Conservation (phyloP, 805 yeast genomes). For the Wickerhamiella bombiphila region DNA sequence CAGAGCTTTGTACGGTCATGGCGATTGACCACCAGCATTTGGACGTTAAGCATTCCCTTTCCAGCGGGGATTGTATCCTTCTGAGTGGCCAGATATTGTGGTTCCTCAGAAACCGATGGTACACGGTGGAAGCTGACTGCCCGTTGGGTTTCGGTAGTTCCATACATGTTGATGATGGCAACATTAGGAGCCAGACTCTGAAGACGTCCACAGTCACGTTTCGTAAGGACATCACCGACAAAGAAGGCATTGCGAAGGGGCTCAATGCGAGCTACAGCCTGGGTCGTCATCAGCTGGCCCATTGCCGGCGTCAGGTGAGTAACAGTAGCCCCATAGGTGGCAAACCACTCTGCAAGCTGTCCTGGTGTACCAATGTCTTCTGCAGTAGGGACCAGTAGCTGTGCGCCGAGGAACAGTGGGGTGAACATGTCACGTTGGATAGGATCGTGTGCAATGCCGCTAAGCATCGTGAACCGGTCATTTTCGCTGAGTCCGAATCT, state of each 20-base stretch:
- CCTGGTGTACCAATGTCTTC: slow-evolving; percentile 99
- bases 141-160: slow-evolving; percentile 98
- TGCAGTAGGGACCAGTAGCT: slow-evolving; percentile 79
- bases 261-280: slow-evolving; percentile 79
- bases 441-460: slow-evolving; percentile 99
- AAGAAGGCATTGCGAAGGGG: slow-evolving; percentile 88
- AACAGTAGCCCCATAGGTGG: slow-evolving; percentile 75
- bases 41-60: slow-evolving; percentile 92
- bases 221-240: slow-evolving; percentile 94
- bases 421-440: slow-evolving; percentile 99
- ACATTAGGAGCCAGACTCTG: slow-evolving; percentile 88
- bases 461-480: slow-evolving; percentile 91
- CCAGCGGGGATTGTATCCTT: slow-evolving; percentile 99
- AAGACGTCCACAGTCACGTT: slow-evolving; percentile 87
- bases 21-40: slow-evolving; percentile 83
- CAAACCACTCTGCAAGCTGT: slow-evolving; percentile 94
- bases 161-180: slow-evolving; percentile 91
- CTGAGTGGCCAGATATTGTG: slow-evolving; percentile 61
- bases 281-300: slow-evolving; percentile 96
- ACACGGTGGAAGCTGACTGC: slow-evolving; percentile 93
- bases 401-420: slow-evolving; percentile 91
- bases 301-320: slow-evolving; percentile 98
- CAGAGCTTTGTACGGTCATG: slow-evolving; percentile 78
- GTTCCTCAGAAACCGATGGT: slow-evolving; percentile 51
- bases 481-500: slow-evolving; percentile 60